A percentile compares a stretch with the other conserved stretches of the same genome.
Conservation (phyloP, 805 yeast genomes). For the Groenewaldozyma tartarivorans region DNA sequence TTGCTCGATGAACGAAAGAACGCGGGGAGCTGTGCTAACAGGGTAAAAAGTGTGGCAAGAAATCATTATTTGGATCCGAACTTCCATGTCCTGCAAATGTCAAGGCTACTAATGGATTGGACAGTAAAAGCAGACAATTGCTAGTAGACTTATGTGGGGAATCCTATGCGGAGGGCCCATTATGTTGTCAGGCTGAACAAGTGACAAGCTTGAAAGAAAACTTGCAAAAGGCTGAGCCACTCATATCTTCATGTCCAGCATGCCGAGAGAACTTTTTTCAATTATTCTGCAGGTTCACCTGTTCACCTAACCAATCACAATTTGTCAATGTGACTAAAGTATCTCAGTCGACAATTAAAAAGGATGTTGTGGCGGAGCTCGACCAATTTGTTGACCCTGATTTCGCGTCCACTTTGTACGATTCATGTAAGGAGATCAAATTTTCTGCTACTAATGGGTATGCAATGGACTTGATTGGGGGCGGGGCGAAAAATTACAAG, state of each 20-base stretch:
- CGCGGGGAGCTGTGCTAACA: too few species aligned
- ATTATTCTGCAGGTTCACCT: conserved; percentile 76
- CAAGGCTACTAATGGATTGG: conserved; percentile 38
- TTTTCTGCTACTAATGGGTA: conserved; percentile 91
- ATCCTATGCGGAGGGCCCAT: conserved; percentile 42
- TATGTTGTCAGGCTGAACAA: conserved; percentile 70
- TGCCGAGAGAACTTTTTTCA: conserved; percentile 78
- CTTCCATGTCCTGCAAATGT: conserved; percentile 67
- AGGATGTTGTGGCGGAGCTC: conserved; percentile 60
- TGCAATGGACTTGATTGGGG: conserved; percentile 96
- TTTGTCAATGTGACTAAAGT: conserved; percentile 61
- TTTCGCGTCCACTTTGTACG: conserved; percentile 58
- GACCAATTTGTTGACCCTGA: conserved; percentile 48
- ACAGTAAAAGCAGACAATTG: conserved; percentile 35
- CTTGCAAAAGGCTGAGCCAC: conserved; percentile 63
- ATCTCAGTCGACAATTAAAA: conserved; percentile 39
- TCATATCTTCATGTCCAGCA: conserved; percentile 89
- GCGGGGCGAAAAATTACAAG: conserved; percentile 75
- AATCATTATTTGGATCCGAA: conserved; percentile 63
- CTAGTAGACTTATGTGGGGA: conserved; percentile 63
- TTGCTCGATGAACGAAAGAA: too few species aligned
- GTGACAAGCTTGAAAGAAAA: conserved; percentile 41
- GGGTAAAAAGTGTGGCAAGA: conserved; percentile 79
- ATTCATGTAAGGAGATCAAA: conserved; percentile 82
- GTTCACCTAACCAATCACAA: conserved; percentile 72